phyloP scores from a whole-genome alignment of 768 basidiomycete species.

The Sporobolomyces phaffii region DNA sequence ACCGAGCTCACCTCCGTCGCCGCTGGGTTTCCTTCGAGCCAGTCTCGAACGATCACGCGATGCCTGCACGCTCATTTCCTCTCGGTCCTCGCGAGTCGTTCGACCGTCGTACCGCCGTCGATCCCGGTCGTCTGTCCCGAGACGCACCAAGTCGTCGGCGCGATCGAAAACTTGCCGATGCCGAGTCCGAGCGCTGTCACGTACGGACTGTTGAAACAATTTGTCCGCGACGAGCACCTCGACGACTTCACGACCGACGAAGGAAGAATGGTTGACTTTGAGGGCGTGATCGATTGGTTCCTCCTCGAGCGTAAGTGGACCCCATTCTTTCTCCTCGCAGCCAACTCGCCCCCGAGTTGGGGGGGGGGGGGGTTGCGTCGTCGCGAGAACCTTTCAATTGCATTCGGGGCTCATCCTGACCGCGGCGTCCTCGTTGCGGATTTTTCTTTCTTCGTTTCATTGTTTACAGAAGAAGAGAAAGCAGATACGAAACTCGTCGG shows the following conservation, averaged over 20 bases:
- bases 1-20: too few species aligned
- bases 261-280: background rate
- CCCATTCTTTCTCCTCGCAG: too few species aligned
- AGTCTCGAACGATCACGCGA: background rate
- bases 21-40: too few species aligned
- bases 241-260: background rate
- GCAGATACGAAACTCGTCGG: background rate
- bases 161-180: background rate
- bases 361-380: too few species aligned
- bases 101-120: background rate
- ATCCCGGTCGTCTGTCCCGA: background rate
- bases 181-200: background rate
- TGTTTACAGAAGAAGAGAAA: background rate
- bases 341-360: too few species aligned
- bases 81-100: background rate
- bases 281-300: background rate
- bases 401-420: too few species aligned
- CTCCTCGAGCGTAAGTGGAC: background rate
- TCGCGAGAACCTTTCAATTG: too few species aligned
- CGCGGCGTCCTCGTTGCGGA: too few species aligned
- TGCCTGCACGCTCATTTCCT: conserved; percentile 14
- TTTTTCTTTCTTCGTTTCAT: background rate
- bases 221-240: background rate
- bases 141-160: background rate
- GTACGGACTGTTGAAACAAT: background rate